Base-by-base conservation (phyloP, 1,284 basidiomycete genomes). In the Omphalotus olearius region DNA sequence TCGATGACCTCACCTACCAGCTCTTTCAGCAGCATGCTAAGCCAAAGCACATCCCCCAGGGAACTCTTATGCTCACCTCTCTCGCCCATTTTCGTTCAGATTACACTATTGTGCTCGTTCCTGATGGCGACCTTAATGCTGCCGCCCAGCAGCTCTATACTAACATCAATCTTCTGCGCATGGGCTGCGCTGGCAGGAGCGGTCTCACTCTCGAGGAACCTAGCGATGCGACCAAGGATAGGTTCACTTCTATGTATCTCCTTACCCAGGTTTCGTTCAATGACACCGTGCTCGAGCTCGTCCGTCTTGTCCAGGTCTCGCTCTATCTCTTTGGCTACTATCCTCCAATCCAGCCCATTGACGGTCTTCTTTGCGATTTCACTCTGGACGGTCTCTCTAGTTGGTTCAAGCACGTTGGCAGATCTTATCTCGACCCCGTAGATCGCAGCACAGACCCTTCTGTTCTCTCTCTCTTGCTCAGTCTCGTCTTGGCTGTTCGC, bases 61-160 rank as follows among this genome's bases (percentile, higher is more conserved):
- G 88, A 38, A 68, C 76, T 13, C 73, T 91, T 57, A 82, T 91
- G 79, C 79, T 83, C 50, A 91, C 88, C n/a, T 90, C 87, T 6
- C 77, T 91, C 16, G 85, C 85, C 40, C 83, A 88, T 67, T 91
- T 91, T 64, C 85, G 85, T 48, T 90, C 87, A 3, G 88, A 91
- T 69, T 88, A 82, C 62, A 88, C 86, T 50, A 88, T 91, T 54
- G 84, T 91, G 17, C 81, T 78, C 53, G 81, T 91, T 50, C 87
- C 87, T 0, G 68, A 74, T 45, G 89, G 89, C 25, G 74, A 84
- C 62, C 86, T 83, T 64, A 70, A 80, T 17, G 72, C 75, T 26
- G 71, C 75, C 30, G 75, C 76, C 54, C 79, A 85, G 55, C 80
- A 80, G 54, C 75, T 91, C 25, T 88, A 86, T 64, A 75, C 82